A percentile compares a stretch with the other conserved stretches of the same genome.
These are phyloP conservation scores for Dioscorea cayenensis DNA, from an alignment of 116 monocot genomes.

Conservation along the genomic window DNA sequence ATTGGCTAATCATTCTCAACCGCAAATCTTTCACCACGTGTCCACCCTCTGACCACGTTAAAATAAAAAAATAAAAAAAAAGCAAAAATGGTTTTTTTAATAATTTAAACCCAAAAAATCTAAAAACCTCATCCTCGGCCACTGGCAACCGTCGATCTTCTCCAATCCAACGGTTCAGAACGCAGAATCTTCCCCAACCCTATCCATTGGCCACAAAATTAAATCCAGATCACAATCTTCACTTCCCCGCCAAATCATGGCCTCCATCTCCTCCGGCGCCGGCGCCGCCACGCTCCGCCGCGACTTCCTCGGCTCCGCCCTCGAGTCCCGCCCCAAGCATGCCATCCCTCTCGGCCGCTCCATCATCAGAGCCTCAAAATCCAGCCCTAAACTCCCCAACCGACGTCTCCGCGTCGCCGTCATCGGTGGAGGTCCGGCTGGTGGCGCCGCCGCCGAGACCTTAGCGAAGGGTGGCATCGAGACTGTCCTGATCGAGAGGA, in stretches of 20 bases:
- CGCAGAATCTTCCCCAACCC: slow-evolving; percentile 24
- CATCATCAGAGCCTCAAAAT: slow-evolving; percentile 39
- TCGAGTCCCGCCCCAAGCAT: neutral
- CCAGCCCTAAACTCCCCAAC: slow-evolving; percentile 49
- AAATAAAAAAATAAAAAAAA: too few relatives aligned
- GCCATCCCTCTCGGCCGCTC: neutral
- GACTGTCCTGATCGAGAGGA: slow-evolving; percentile 85
- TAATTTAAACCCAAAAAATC: slow-evolving; percentile 3
- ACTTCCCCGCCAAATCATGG: slow-evolving; percentile 11
- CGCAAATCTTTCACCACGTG: too few relatives aligned
- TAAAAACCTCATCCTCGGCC: slow-evolving; percentile 41
- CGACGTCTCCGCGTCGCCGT: slow-evolving; percentile 68
- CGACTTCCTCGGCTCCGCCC: neutral
- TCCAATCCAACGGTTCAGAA: slow-evolving; percentile 23
- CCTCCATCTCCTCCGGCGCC: slow-evolving; percentile 36
- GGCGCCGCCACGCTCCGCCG: slow-evolving; percentile 17
- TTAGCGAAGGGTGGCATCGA: slow-evolving; percentile 92
- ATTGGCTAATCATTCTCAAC: too few relatives aligned
- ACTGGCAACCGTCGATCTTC: slow-evolving; percentile 25
- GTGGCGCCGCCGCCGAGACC: slow-evolving; percentile 84
- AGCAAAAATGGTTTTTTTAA: too few relatives aligned
- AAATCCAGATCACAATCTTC: slow-evolving; percentile 2
- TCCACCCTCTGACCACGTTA: too few relatives aligned
- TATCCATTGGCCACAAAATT: slow-evolving; percentile 31
- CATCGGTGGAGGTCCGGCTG: slow-evolving; percentile 82